Evolutionary conservation across 345 rosid species (phyloP), one percentile per base, ranked within the genome.

Genomic region (Salix dunnii): DNA sequence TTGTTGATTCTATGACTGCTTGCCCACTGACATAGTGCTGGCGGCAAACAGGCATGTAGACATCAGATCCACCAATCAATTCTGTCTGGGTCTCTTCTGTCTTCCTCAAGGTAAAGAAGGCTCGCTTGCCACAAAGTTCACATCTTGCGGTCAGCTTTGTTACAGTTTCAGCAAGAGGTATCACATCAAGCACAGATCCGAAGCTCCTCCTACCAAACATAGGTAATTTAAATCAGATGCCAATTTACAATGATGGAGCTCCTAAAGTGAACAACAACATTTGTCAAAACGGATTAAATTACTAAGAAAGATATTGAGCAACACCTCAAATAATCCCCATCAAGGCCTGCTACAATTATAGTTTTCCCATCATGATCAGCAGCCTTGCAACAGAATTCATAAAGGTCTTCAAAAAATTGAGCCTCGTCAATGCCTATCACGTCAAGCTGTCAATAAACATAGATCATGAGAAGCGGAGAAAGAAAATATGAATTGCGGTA

Each of bases 401-500:
- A 96, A 4, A 96, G 94, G 75, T 96, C 99, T 68, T 88, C 94
- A 30, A 96, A 96, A 70, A 93, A 93, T 71, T 96, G 98, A 33
- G 95, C 99, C 77, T 96, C 99, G 25, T 96, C 99, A 30, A 96
- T 89, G 51, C 98, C 99, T 63, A 93, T 91, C 68, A 96, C 96
- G 80, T 96, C 94, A 74, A 96, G 70, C 99, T 96, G 89, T 49
- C 70, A 75, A 31, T 31, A 63, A 53, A 2, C 11, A 42, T 0
- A 31, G 62, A 18, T 38, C 51, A 64, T 72, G 25, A 38, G 70
- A 68, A 25, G 38, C 18, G 46, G 46, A 42, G 13, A 40, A 10
- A 40, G 11, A 40, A 42, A 42, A 42, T 2, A 10, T 42, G 14
- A 42, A 42, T 11, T 42, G 46, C 14, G 13, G 14, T 42, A 0